These are phyloP conservation scores for Calocera viscosa DNA, from an alignment of 768 basidiomycete genomes.

Conservation along the genomic window DNA sequence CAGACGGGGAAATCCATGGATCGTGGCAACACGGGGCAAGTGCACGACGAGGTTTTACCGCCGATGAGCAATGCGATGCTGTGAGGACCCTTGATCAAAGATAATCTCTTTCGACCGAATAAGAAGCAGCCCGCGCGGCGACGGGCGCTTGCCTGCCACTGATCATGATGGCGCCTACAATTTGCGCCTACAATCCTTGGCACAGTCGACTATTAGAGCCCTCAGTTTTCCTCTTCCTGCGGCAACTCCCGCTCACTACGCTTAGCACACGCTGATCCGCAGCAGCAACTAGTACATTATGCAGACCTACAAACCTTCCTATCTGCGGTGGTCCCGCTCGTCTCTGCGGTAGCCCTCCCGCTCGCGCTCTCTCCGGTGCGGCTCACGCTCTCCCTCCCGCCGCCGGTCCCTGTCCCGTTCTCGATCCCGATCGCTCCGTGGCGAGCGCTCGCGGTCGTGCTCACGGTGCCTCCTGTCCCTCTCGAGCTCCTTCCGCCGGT, in stretches of 20 bases:
- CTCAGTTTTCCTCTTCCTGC: too few relatives aligned
- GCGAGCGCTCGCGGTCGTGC: slow-evolving; percentile 21
- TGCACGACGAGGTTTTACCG: too few relatives aligned
- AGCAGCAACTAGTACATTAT: too few relatives aligned
- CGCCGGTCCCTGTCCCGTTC: slow-evolving; percentile 38
- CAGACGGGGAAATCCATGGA: too few relatives aligned
- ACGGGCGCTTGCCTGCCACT: not conserved
- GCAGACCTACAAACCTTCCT: slow-evolving; percentile 18
- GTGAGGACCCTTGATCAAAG: not conserved
- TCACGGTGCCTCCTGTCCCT: slow-evolving; percentile 22
- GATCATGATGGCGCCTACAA: not conserved
- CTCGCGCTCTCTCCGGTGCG: slow-evolving; percentile 18
- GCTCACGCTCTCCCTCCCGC: slow-evolving; percentile 24
- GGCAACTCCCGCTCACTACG: too few relatives aligned
- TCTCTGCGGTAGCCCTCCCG: slow-evolving; percentile 14
- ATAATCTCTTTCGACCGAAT: not conserved
- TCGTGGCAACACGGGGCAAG: too few relatives aligned
- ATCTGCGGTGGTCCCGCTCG: slow-evolving; percentile 23
- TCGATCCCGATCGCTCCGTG: slow-evolving; percentile 19
- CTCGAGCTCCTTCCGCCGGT: slow-evolving; percentile 10
- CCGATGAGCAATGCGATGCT: not conserved
- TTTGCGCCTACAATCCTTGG: not conserved
- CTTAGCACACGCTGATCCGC: too few relatives aligned
- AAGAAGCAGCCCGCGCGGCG: not conserved
- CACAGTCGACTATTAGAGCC: too few relatives aligned